These are phyloP conservation scores for Ceratocystis diversiconidia DNA, from an alignment of 2,329 filamentous ascomycete species.

Conservation along the genomic window DNA sequence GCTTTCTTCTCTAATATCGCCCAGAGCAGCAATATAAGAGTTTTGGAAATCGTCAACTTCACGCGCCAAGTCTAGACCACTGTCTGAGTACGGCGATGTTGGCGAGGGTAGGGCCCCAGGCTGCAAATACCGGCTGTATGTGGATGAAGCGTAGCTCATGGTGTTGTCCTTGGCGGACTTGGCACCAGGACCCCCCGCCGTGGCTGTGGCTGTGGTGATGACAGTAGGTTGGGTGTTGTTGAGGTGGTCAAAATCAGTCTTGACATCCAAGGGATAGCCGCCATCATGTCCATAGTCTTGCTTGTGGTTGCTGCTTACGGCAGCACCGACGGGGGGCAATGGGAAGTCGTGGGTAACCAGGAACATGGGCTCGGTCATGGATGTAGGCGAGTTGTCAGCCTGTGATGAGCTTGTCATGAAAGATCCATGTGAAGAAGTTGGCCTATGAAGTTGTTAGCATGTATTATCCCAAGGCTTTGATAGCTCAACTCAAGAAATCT, in stretches of 20 bases:
- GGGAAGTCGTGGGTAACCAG: conserved; percentile 18
- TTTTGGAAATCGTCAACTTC: conserved; percentile 35
- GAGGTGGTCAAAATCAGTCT: background rate
- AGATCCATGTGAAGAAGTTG: conserved; percentile 23
- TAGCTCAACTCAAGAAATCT: background rate
- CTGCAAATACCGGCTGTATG: conserved; percentile 16
- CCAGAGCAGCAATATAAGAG: conserved; percentile 30
- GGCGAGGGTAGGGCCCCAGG: conserved; percentile 16
- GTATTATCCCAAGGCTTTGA: conserved; percentile 8
- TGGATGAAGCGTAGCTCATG: conserved; percentile 16
- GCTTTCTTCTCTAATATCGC: conserved; percentile 26
- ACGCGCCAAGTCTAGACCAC: conserved; percentile 27
- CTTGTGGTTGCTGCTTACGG: conserved; percentile 11
- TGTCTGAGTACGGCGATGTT: conserved; percentile 20
- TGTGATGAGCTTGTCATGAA: conserved; percentile 20
- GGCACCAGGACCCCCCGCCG: conserved; percentile 1
- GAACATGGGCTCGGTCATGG: conserved; percentile 17
- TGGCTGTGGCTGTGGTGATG: conserved; percentile 17
- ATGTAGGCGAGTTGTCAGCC: conserved; percentile 21
- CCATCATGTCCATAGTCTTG: background rate
- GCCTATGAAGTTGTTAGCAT: conserved; percentile 22
- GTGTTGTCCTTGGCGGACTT: conserved; percentile 13
- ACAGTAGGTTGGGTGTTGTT: background rate
- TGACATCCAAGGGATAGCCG: background rate
- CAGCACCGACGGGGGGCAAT: conserved; percentile 16